These are phyloP conservation scores for Naganishia sp. DNA, from an alignment of 1,284 basidiomycete genomes.

Conservation along the genomic window DNA sequence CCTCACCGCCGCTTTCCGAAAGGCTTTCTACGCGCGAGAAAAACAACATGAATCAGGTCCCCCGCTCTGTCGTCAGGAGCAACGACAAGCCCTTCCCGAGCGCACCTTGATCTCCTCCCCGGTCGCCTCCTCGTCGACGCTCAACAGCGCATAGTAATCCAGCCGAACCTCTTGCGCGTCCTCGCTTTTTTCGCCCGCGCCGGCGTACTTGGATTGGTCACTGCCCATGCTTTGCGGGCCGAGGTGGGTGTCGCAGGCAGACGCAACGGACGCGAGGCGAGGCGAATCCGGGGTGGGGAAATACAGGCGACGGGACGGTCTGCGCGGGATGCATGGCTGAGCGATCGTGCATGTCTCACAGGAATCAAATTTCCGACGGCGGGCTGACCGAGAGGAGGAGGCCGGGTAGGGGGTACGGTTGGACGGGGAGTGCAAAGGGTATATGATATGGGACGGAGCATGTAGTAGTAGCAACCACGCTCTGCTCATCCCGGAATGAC, in stretches of 20 bases:
- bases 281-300: background rate
- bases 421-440: too few species aligned
- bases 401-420: too few species aligned
- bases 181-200: background rate
- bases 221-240: slow-evolving; percentile 15
- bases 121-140: slow-evolving; percentile 75
- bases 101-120: slow-evolving; percentile 82
- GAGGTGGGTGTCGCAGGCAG: background rate
- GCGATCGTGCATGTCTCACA: slow-evolving; percentile 24
- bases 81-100: slow-evolving; percentile 6
- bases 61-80: too few species aligned
- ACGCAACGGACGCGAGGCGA: background rate
- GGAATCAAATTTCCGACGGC: background rate
- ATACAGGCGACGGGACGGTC: too few species aligned
- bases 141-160: slow-evolving; percentile 79
- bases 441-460: too few species aligned
- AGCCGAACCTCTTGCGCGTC: slow-evolving; percentile 9
- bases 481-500: too few species aligned
- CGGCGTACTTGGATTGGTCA: slow-evolving; percentile 27
- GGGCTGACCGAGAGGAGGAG: too few species aligned
- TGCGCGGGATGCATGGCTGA: too few species aligned
- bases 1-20: slow-evolving; percentile 69
- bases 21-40: slow-evolving; percentile 64
- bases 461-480: too few species aligned
- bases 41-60: background rate